Percentiles rank a stretch among this genome's conserved stretches.
These are phyloP conservation scores for Solanum hybrid DNA, from an alignment of 305 asterid genomes.

Conservation along the genomic window DNA sequence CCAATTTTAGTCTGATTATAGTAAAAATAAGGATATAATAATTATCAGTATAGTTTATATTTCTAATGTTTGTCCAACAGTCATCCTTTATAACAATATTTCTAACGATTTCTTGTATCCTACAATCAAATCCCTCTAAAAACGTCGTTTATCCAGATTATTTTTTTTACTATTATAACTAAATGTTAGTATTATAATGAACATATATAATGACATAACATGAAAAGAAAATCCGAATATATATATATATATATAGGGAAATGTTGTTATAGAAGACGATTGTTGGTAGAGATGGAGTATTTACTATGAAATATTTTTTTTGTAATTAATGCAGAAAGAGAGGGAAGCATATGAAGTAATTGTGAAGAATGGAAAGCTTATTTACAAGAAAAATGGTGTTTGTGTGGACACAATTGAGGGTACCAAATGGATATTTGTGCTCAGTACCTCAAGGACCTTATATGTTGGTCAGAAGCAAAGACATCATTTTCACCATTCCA, in stretches of 20 bases:
- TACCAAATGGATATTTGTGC: conserved; percentile 28
- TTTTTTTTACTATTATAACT: background rate
- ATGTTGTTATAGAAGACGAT: too few relatives aligned
- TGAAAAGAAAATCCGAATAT: background rate
- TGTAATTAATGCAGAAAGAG: conserved; percentile 18
- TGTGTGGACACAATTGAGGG: conserved; percentile 19
- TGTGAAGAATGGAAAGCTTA: conserved; percentile 22
- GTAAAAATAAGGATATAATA: background rate
- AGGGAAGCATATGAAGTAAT: conserved; percentile 28
- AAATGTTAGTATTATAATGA: background rate
- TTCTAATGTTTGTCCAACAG: background rate
- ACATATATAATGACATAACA: background rate
- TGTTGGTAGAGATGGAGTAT: too few relatives aligned
- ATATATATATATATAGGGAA: too few relatives aligned
- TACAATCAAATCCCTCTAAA: background rate
- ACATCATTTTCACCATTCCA: conserved; percentile 28
- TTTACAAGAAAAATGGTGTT: conserved; percentile 20
- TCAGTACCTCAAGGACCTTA: conserved; percentile 19
- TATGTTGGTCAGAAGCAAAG: conserved; percentile 22
- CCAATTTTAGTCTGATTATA: background rate
- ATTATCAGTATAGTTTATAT: background rate
- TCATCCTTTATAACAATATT: too few relatives aligned
- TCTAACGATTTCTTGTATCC: background rate
- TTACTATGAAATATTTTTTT: too few relatives aligned
- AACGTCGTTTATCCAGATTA: background rate